Evolutionary conservation across 176 grass and related monocot species (phyloP).

Genomic region (Bolboschoenus planiculmis): DNA sequence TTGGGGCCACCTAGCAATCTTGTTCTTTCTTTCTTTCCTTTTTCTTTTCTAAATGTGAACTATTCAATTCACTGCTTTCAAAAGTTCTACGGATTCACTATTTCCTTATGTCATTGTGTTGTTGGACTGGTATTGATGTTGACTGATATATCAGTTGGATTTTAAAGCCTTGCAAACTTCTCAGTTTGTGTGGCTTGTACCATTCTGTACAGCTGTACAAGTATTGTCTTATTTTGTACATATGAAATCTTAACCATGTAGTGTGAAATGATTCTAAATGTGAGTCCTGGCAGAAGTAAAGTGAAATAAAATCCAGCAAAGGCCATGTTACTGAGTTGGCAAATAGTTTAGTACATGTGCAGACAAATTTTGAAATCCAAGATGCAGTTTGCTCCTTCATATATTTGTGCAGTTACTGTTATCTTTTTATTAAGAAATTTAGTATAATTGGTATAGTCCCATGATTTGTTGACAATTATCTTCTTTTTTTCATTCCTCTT

Average conservation of each 20-base stretch:
- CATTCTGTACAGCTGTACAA: background rate
- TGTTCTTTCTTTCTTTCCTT: background rate
- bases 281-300: background rate
- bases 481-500: constrained; percentile 11
- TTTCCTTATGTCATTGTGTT: background rate
- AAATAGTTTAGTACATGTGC: background rate
- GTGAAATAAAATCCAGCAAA: background rate
- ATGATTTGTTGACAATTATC: background rate
- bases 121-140: background rate
- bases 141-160: background rate
- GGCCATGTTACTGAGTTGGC: background rate
- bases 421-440: background rate
- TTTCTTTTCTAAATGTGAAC: background rate
- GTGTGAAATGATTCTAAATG: background rate
- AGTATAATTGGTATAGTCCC: background rate
- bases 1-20: background rate
- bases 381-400: background rate
- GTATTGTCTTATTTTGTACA: background rate
- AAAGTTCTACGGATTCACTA: background rate
- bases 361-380: background rate
- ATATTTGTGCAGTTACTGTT: background rate
- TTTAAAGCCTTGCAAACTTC: background rate
- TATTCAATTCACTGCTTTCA: background rate
- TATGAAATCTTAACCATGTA: background rate
- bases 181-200: background rate